Percentiles rank a stretch among this genome's conserved stretches.
Conservation (phyloP, 2,329 filamentous ascomycete genomes). For the Drechslerella coelobrocha region DNA sequence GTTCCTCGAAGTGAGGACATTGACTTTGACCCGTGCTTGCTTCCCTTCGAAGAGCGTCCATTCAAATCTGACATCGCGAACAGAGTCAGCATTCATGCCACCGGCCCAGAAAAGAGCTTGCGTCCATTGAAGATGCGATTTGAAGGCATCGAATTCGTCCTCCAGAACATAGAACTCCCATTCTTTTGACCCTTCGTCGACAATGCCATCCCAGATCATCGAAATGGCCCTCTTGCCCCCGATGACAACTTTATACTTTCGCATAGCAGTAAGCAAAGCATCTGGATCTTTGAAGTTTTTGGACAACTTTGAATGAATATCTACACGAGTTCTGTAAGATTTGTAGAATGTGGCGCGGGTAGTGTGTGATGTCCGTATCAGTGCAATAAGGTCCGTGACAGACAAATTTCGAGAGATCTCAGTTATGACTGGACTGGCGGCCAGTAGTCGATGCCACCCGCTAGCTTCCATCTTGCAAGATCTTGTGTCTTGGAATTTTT, state of each 20-base stretch:
- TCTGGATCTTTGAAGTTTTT: conserved; percentile 13
- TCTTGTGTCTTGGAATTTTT: no score
- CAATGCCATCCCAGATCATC: conserved; percentile 17
- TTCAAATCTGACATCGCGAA: conserved; percentile 7
- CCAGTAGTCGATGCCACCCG: conserved; percentile 5
- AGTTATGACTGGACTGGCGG: conserved; percentile 9
- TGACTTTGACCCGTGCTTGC: neutral
- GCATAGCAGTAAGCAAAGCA: conserved; percentile 12
- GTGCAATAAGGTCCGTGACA: conserved; percentile 18
- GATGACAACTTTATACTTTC: conserved; percentile 1
- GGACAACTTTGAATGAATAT: conserved; percentile 21
- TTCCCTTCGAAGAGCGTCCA: neutral
- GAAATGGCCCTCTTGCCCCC: conserved; percentile 15
- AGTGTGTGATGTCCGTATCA: conserved; percentile 8
- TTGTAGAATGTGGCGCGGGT: conserved; percentile 10
- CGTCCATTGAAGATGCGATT: neutral
- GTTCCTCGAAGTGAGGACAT: conserved; percentile 1
- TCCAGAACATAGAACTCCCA: conserved; percentile 17
- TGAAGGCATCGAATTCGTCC: neutral
- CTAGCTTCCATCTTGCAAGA: no score
- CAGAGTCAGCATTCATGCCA: neutral
- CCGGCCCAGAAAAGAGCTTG: neutral
- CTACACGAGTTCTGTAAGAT: neutral
- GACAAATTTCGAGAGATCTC: conserved; percentile 4
- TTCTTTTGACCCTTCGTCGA: neutral